These are phyloP conservation scores for Chalciporus sp. DNA, from an alignment of 1,284 basidiomycete genomes.

Conservation along the genomic window DNA sequence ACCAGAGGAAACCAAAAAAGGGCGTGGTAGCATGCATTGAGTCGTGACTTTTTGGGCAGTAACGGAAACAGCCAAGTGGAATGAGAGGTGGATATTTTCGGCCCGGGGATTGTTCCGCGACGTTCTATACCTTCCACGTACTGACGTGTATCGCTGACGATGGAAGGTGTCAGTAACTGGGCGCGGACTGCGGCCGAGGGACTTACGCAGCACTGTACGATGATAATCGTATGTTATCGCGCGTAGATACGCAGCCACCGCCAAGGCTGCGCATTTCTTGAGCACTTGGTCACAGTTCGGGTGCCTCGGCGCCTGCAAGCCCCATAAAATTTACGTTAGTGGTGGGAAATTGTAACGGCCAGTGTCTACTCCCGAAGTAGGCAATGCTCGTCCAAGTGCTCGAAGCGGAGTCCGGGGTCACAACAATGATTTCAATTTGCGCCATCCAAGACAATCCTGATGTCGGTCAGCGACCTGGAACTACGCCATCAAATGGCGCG, in stretches of 20 bases:
- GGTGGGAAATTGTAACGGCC: background rate
- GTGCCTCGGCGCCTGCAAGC: slow-evolving; percentile 13
- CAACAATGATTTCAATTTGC: background rate
- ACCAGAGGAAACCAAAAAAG: slow-evolving; percentile 9
- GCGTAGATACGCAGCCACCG: background rate
- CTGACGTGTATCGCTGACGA: background rate
- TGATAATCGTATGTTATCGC: background rate
- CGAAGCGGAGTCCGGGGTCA: slow-evolving; percentile 22
- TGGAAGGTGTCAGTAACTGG: background rate
- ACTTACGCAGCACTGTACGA: background rate
- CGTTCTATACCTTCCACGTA: background rate
- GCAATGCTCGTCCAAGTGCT: background rate
- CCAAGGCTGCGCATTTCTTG: slow-evolving; percentile 4
- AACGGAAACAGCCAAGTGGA: background rate
- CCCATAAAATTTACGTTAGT: slow-evolving; percentile 24
- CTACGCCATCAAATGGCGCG: too few species aligned
- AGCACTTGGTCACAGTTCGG: background rate
- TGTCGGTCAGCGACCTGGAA: background rate
- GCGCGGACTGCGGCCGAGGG: slow-evolving; percentile 3
- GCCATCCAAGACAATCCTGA: background rate
- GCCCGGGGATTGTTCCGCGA: background rate
- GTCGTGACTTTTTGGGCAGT: background rate
- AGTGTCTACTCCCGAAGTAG: background rate
- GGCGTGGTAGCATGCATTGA: background rate
- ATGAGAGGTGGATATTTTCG: slow-evolving; percentile 7